Evolutionary conservation across 352 stramenopile genomes (phyloP), one percentile per base, ranked within the genome.

Genomic region (Phytophthora lateralis): DNA sequence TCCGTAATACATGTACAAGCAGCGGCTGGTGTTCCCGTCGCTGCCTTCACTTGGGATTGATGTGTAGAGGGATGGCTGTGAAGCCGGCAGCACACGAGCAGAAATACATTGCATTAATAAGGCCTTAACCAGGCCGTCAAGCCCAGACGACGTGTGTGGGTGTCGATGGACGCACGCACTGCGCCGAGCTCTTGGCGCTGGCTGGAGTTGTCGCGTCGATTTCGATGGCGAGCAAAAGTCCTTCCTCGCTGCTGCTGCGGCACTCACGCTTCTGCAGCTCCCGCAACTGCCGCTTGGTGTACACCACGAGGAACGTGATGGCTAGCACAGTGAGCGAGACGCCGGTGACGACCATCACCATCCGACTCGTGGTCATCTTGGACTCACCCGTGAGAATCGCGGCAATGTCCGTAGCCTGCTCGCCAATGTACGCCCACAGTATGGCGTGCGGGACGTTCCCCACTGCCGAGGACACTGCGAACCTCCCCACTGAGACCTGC

Each of bases 351-450:
- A 90, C 44, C 62, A 90, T 61, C 1, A 76, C 55, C 42, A 88
- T 52, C n/a, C 78, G 74, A 44, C 53, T 68, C 1, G 62, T 62
- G 38, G 63, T 85, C 55, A 88, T 60, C 61, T 83, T 73, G 47
- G 63, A 76, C 38, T 86, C 55, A 0, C 81, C 80, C 1, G 79
- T 73, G 5, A 91, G 14, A 46, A 91, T 76, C 0, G 76, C 64
- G 4, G 81, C 80, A 27, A 92, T 78, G 51, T 90, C 83, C n/a
- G 66, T 89, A 4, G 81, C 81, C 41, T 92, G 79, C 26, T 72
- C 72, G 20, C 83, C 83, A 45, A 92, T 78, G 51, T 89, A 88
- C 2, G 84, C 82, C 80, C 84, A 93, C 1, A 93, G 46, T 18
- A 91, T 49, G 2, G 84, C 75, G 55, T 91, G 78, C 14, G 84